Base-by-base conservation (phyloP, 305 asterid species). In the Petunia hybrid region DNA sequence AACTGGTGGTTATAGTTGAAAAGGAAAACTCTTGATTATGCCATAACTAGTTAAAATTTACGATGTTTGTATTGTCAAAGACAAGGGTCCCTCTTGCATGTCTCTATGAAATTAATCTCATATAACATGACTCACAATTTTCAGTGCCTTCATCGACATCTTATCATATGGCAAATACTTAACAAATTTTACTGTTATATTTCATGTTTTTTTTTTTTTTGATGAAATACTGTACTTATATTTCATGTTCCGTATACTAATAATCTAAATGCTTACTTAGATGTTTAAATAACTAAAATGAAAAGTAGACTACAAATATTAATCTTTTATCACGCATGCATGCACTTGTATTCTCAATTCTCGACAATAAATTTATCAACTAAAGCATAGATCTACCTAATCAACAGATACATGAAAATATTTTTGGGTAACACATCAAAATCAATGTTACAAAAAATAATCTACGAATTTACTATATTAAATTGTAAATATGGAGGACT, bases 31-130 rank as follows among this genome's bases (percentile, higher is more conserved):
- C n/a, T 16, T 43, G 41, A 43, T 69, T n/a, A n/a, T 73, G 1
- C 78, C 62, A 2, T 97, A 93, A 90, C 83, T 83, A 13, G 1
- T 68, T 82, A n/a, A 78, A n/a, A 41, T n/a, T n/a, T 39, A n/a
- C 39, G 35, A 22, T 71, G 53, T 56, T 9, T 12, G 41, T 73
- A 48, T 73, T 73, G 13, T 48, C 45, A 48, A 48, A 12, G 78
- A 6, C 63, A 73, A 73, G 46, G 78, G 78, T 73, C 78, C 63
- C 1, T 31, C 48, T 4, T 73, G n/a, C n/a, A n/a, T 73, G 78
- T 73, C 78, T 36, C 46, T 36, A 73, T 36, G 78, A 73, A 73
- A 73, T 73, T 51, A 43, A 73, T 48, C 6, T 22, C 13, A 12
- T 73, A 45, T 51, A 73, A 73, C 78, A 35, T 73, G 6, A 73